Percentiles rank a stretch among this genome's conserved stretches.
Evolutionary conservation across 768 basidiomycete genomes (phyloP).

Genomic region (Thelephora aurantiotincta): DNA sequence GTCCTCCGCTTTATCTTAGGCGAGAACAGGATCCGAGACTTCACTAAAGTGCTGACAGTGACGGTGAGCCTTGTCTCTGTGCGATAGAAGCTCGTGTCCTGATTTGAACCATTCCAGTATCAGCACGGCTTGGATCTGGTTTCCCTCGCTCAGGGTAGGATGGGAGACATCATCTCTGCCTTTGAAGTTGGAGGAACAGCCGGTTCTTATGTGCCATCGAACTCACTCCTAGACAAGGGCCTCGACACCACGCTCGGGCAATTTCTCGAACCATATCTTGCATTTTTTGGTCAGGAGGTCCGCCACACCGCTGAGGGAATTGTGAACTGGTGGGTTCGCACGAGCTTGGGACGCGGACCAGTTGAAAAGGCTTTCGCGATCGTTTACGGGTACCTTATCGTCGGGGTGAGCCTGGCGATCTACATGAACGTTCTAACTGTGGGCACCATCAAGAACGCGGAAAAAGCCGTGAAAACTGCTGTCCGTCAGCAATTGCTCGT

Average conservation of each 20-base stretch:
- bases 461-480: conserved; percentile 56
- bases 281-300: conserved; percentile 41
- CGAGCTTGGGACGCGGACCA: conserved; percentile 52
- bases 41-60: too few species aligned
- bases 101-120: conserved; percentile 1
- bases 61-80: too few species aligned
- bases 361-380: conserved; percentile 58
- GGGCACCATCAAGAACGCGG: conserved; percentile 61
- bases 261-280: conserved; percentile 47
- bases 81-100: neutral
- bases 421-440: conserved; percentile 68
- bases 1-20: too few species aligned
- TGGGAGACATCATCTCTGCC: conserved; percentile 1
- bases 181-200: neutral
- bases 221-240: neutral
- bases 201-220: neutral
- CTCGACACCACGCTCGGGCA: conserved; percentile 21
- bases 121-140: neutral
- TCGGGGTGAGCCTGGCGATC: conserved; percentile 40
- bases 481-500: conserved; percentile 76
- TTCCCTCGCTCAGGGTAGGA: conserved; percentile 1
- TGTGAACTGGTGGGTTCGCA: conserved; percentile 36
- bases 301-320: conserved; percentile 24
- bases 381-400: conserved; percentile 58
- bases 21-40: too few species aligned